Evolutionary conservation across 768 basidiomycete species (phyloP), one percentile per base, ranked within the genome.

Genomic region (Crucibulum laeve): DNA sequence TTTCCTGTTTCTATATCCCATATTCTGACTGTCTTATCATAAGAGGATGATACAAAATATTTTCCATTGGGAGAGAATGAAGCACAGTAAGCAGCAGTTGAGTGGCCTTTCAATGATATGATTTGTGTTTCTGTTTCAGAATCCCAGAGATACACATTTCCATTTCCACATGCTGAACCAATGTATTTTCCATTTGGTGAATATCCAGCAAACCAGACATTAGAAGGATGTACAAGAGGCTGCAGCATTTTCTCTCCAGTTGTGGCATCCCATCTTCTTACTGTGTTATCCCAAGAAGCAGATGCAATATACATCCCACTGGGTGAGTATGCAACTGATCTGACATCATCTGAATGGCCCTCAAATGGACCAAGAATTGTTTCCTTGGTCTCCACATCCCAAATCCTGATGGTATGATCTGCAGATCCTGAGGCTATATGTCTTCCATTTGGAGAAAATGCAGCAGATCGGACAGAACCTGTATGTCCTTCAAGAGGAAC

Each of bases 251-350:
- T 8, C 18, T 36, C 34, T 4, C 24, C 40, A 22, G 30, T 45
- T 2, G 15, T 15, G 0, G 40, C n/a, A 25, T 49, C 25, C 44
- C 44, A 45, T 22, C 41, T 35, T 5, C 36, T 22, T 10, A 44
- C 15, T 10, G 37, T 40, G 8, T 23, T 11, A 33, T 48, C 47
- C 11, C 21, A 17, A 5, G 43, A 40, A 17, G 28, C 36, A n/a
- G 47, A 44, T 3, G 38, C 43, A 19, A 48, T 21, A 42, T 38
- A 44, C 25, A 21, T 28, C 5, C 39, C 38, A 40, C 44, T 40
- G 21, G 43, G 24, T 2, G 43, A 44, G n/a, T 39, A 14, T 3
- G 33, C 6, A 28, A 45, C 23, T 11, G 18, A 38, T 15, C 15
- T 4, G 5, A 45, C 34, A 37, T 5, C 38, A 17, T 18, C 35